phyloP scores from a whole-genome alignment of 2,329 filamentous ascomycete species.

The Colletotrichum somersetense region DNA sequence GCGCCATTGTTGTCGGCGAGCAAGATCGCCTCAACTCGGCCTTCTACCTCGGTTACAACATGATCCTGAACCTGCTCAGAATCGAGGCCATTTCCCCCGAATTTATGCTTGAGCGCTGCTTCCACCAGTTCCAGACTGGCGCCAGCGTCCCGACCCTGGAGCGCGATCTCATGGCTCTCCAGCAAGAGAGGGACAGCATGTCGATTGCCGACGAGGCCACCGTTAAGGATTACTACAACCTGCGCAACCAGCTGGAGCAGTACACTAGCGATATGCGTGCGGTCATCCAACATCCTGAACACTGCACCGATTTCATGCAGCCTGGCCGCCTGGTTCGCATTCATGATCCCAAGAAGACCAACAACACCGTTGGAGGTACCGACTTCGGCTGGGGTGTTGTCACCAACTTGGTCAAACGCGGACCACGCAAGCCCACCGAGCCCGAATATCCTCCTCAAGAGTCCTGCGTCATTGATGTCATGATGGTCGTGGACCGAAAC shows the following conservation, averaged over 20 bases:
- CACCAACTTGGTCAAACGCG: constrained; percentile 77
- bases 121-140: constrained; percentile 98
- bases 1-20: constrained; percentile 94
- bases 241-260: constrained; percentile 84
- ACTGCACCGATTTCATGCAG: constrained; percentile 87
- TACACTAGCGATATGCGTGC: constrained; percentile 91
- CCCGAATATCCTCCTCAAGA: constrained; percentile 81
- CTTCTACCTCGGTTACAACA: constrained; percentile 98
- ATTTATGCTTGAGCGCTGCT: constrained; percentile 98
- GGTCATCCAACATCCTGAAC: constrained; percentile 91
- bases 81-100: constrained; percentile 99
- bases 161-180: constrained; percentile 83
- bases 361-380: constrained; percentile 61
- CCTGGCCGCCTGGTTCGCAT: constrained; percentile 89
- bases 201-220: constrained; percentile 87
- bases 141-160: constrained; percentile 87
- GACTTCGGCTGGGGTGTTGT: constrained; percentile 98
- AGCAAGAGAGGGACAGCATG: constrained; percentile 79
- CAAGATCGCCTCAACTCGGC: constrained; percentile 98
- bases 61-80: constrained; percentile 95
- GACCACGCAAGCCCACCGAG: constrained; percentile 73
- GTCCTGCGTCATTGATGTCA: constrained; percentile 84
- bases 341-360: constrained; percentile 71
- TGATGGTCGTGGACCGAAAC: constrained; percentile 71
- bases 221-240: constrained; percentile 93